These are phyloP conservation scores for Lignosus rhinocerotis DNA, from an alignment of 1,284 basidiomycete genomes.

Conservation along the genomic window DNA sequence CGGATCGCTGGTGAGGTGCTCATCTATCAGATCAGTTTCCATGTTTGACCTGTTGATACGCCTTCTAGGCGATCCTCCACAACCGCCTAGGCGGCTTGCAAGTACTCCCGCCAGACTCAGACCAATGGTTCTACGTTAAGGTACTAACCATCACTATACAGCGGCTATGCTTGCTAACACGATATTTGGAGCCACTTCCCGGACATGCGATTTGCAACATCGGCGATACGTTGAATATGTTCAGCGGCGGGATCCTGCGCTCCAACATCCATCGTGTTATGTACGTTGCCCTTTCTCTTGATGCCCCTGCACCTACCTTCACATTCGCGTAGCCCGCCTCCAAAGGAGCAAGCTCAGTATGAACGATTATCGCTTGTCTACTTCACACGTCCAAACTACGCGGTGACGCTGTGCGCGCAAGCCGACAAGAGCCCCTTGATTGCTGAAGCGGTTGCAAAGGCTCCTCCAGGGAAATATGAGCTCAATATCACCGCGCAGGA, in stretches of 20 bases:
- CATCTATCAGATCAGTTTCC: no score
- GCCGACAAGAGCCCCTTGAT: slow-evolving; percentile 27
- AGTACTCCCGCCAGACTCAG: slow-evolving; percentile 60
- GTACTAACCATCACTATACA: slow-evolving; percentile 30
- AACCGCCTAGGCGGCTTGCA: slow-evolving; percentile 74
- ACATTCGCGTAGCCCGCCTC: slow-evolving; percentile 25
- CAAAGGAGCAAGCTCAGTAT: slow-evolving; percentile 31
- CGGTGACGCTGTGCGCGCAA: slow-evolving; percentile 26
- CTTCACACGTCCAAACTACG: slow-evolving; percentile 38
- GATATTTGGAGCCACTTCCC: slow-evolving; percentile 28
- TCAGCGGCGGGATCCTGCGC: slow-evolving; percentile 39
- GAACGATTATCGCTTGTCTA: slow-evolving; percentile 39
- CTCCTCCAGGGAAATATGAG: slow-evolving; percentile 8
- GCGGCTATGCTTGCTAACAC: background rate
- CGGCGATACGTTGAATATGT: slow-evolving; percentile 41
- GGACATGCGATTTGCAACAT: slow-evolving; percentile 40
- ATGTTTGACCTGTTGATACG: no score
- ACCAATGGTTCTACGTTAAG: slow-evolving; percentile 68
- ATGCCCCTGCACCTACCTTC: background rate
- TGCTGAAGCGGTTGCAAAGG: slow-evolving; percentile 23
- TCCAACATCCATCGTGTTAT: slow-evolving; percentile 39
- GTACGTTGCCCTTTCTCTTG: slow-evolving; percentile 18
- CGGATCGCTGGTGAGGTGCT: slow-evolving; percentile 29
- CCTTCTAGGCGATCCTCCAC: slow-evolving; percentile 58
- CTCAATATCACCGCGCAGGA: slow-evolving; percentile 24